Evolutionary conservation across 2,329 filamentous ascomycete species (phyloP), one percentile per base, ranked within the genome.

Genomic region (Rhynchosporium graminicola): DNA sequence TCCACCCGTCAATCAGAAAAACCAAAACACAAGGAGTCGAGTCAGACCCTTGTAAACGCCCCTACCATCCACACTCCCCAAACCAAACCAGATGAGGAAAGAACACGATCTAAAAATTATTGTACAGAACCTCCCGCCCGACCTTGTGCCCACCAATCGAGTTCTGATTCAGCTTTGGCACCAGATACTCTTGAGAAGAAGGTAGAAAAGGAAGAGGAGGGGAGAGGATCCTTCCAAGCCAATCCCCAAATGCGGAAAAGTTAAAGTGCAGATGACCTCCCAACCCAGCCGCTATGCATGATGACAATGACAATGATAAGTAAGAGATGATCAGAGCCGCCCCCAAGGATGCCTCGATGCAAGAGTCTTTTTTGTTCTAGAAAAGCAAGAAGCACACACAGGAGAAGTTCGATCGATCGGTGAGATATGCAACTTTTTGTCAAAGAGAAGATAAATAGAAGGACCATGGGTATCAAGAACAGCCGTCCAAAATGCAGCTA

Each of bases 211-310:
- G 8, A 58, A 46, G n/a, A n/a, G 28, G 13, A 36, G 7, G 36
- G 55, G 15, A 13, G 20, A 47, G 47, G 56, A 54, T 45, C 52
- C 58, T 62, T 45, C 59, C 55, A 62, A 45, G 54, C 47, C 61
- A 54, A 50, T 45, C 43, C 29, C 29, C 36, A 51, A 28, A 57
- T 59, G 55, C 15, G 55, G 52, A 56, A 26, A 60, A 36, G 33
- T 26, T 56, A 45, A 63, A 61, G 51, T 45, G 52, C 59, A 61
- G 57, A 67, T 63, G 59, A 60, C 62, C 63, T 65, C 64, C 63
- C 63, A 50, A 67, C 63, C 65, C 57, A 58, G 46, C 65, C 67
- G 67, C 68, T 70, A 70, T 70, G 68, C 68, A n/a, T 58, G 58
- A 66, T 56, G 63, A 68, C 52, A 48, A 67, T 36, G 55, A 51